These are phyloP conservation scores for Volvox carteri DNA, from an alignment of 163 green algal genomes.

Conservation along the genomic window DNA sequence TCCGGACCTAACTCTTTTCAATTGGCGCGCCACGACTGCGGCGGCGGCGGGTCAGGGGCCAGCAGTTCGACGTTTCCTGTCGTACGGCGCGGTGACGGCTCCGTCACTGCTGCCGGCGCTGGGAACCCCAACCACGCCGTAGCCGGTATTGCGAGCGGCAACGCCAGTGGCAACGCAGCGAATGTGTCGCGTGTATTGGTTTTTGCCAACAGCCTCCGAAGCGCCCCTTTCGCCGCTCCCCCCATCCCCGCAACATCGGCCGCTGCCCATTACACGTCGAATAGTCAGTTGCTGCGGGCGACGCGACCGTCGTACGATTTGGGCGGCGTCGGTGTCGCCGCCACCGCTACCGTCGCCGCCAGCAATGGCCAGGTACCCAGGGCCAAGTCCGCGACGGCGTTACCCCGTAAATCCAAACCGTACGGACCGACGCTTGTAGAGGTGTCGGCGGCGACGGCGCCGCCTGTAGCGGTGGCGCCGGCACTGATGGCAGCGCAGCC, in stretches of 20 bases:
- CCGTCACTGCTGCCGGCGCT: background rate
- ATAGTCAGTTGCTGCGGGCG: background rate
- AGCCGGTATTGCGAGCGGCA: background rate
- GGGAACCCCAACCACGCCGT: background rate
- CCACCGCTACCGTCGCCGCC: background rate
- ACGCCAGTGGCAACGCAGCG: background rate
- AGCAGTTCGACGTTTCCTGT: background rate
- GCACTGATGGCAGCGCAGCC: background rate
- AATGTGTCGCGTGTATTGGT: background rate
- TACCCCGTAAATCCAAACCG: background rate
- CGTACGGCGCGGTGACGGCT: background rate
- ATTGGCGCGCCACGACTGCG: background rate
- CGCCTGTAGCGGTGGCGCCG: background rate
- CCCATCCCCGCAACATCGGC: background rate
- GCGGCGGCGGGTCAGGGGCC: background rate
- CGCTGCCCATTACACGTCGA: background rate
- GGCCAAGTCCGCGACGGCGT: background rate
- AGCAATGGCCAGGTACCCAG: background rate
- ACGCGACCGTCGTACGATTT: background rate
- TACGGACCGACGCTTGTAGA: background rate
- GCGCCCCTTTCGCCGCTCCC: background rate
- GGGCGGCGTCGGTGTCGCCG: background rate
- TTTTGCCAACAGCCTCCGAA: constrained; percentile 15
- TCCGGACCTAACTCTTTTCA: background rate
- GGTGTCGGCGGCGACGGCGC: background rate